Evolutionary conservation across 805 yeast genomes (phyloP).

Genomic region (Hyphopichia homilentoma): DNA sequence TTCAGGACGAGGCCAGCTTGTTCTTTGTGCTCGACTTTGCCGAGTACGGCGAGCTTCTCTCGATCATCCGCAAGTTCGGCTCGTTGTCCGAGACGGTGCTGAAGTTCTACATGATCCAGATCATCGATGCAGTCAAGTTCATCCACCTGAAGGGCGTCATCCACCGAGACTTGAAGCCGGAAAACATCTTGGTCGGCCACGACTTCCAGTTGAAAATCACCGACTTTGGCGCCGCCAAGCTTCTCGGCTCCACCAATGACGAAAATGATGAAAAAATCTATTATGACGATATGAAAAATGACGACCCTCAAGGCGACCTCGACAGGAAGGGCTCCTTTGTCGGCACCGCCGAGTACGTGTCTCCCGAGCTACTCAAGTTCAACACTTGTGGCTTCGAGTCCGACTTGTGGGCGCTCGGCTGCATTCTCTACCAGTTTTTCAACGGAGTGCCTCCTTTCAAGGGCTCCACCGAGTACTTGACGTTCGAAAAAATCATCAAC

Average conservation of each 20-base stretch:
- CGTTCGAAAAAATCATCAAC: constrained; percentile 83
- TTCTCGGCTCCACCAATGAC: constrained; percentile 42
- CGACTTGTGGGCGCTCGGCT: constrained; percentile 94
- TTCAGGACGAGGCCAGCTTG: constrained; percentile 84
- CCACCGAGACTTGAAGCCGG: constrained; percentile 94
- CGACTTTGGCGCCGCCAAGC: constrained; percentile 97
- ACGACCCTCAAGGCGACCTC: constrained; percentile 32
- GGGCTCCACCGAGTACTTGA: constrained; percentile 78
- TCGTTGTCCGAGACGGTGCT: constrained; percentile 72
- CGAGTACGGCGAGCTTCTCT: constrained; percentile 87
- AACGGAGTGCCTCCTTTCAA: constrained; percentile 88
- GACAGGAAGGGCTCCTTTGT: constrained; percentile 69
- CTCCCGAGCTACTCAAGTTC: constrained; percentile 79
- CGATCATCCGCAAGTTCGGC: constrained; percentile 73
- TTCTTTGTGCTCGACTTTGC: constrained; percentile 94
- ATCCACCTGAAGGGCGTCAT: constrained; percentile 88
- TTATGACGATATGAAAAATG: constrained; percentile 15
- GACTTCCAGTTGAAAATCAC: constrained; percentile 89
- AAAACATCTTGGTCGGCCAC: constrained; percentile 78
- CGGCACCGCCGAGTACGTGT: constrained; percentile 95
- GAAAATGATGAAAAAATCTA: constrained; percentile 27
- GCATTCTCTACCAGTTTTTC: constrained; percentile 78
- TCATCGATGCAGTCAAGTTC: constrained; percentile 85
- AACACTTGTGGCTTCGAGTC: constrained; percentile 81
- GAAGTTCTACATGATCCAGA: constrained; percentile 77